phyloP scores from a whole-genome alignment of 768 basidiomycete genomes.

The Sutorius australiensis region DNA sequence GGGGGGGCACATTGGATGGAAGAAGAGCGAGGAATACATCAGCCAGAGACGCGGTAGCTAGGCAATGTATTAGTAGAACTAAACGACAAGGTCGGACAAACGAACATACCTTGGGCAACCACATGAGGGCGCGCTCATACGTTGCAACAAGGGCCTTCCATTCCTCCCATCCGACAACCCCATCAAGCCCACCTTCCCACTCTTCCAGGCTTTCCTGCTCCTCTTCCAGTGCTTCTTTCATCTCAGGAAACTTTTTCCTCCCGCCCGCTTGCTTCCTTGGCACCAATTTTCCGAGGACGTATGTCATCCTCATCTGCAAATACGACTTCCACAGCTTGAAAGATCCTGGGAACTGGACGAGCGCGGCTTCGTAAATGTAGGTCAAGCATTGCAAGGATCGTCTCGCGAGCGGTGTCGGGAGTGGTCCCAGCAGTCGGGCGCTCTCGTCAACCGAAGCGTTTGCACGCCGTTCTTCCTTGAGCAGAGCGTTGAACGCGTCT shows the following conservation, averaged over 20 bases:
- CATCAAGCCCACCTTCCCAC: constrained; percentile 86
- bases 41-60: constrained; percentile 94
- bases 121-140: constrained; percentile 92
- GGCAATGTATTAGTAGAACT: constrained; percentile 2
- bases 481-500: constrained; percentile 56
- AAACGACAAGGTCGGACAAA: neutral
- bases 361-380: constrained; percentile 91
- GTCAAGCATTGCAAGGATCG: constrained; percentile 78
- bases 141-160: constrained; percentile 87
- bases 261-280: constrained; percentile 78
- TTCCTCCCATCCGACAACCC: constrained; percentile 91
- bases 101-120: constrained; percentile 76
- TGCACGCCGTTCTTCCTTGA: constrained; percentile 51
- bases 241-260: constrained; percentile 87
- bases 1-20: constrained; percentile 85
- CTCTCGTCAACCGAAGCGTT: constrained; percentile 47
- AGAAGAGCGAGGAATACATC: constrained; percentile 86
- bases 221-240: constrained; percentile 86
- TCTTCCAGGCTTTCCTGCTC: constrained; percentile 74
- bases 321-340: constrained; percentile 98
- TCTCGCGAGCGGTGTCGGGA: constrained; percentile 69
- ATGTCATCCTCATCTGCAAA: constrained; percentile 75
- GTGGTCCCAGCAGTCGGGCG: constrained; percentile 66
- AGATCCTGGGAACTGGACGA: constrained; percentile 79
- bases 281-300: constrained; percentile 75